phyloP scores from a whole-genome alignment of 2,329 filamentous ascomycete species.

The Nothopassalora personata region DNA sequence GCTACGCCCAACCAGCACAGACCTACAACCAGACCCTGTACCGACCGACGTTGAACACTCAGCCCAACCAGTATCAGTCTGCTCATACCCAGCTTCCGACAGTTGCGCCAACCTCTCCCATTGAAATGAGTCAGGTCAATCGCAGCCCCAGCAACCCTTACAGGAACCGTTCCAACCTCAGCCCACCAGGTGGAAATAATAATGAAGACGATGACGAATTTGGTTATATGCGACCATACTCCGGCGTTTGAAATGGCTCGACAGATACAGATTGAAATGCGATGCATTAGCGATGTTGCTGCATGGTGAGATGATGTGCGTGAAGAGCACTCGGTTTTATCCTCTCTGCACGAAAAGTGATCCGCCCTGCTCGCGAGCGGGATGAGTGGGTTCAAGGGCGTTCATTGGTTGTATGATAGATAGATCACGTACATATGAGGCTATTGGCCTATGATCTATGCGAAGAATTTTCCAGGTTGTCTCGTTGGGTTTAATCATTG shows the following conservation, averaged over 20 bases:
- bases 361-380: no score
- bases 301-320: background rate
- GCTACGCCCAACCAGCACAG: slow-evolving; percentile 5
- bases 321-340: background rate
- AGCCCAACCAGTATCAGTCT: slow-evolving; percentile 13
- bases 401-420: background rate
- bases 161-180: slow-evolving; percentile 3
- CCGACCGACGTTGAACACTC: slow-evolving; percentile 7
- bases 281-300: background rate
- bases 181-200: slow-evolving; percentile 6
- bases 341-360: background rate
- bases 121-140: slow-evolving; percentile 22
- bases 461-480: background rate
- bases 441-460: background rate
- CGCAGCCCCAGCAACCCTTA: slow-evolving; percentile 25
- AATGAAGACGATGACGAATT: slow-evolving; percentile 20
- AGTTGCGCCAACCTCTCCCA: slow-evolving; percentile 1
- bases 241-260: slow-evolving; percentile 13
- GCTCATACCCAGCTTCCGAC: slow-evolving; percentile 11
- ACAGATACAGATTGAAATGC: background rate
- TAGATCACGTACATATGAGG: background rate
- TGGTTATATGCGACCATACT: slow-evolving; percentile 16
- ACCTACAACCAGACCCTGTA: slow-evolving; percentile 7
- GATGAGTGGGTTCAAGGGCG: background rate
- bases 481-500: background rate